These are phyloP conservation scores for Eimeria praecox DNA, from an alignment of 169 alveolate species.

Conservation along the genomic window DNA sequence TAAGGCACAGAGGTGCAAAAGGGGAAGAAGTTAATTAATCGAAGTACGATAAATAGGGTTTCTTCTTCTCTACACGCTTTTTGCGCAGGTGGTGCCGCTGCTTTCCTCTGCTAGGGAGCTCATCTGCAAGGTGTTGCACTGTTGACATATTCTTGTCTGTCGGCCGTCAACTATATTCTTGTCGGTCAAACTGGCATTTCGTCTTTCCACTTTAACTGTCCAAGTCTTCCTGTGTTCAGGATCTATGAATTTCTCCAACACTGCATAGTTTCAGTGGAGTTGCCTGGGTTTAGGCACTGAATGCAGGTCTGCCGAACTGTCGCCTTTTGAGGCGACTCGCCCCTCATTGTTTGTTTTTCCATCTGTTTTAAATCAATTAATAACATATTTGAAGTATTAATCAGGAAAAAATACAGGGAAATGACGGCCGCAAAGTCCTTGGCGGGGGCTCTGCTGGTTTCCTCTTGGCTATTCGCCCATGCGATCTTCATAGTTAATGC, in stretches of 20 bases:
- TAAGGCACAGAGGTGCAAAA: conserved; percentile 7
- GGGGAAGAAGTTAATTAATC: neutral
- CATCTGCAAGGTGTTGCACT: neutral
- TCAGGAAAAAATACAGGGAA: neutral
- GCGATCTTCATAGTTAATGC: conserved; percentile 24
- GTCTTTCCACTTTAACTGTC: neutral
- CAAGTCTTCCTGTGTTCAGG: neutral
- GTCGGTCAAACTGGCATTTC: neutral
- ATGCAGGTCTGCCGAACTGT: neutral
- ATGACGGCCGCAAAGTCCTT: neutral
- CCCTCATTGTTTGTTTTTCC: neutral
- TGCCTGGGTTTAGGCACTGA: neutral
- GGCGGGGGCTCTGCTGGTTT: conserved; percentile 48
- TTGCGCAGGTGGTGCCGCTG: conserved; percentile 1
- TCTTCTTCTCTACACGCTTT: neutral
- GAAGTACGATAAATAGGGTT: neutral
- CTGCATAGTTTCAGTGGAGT: neutral
- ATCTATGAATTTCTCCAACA: neutral
- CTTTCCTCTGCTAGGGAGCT: neutral
- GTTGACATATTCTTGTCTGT: neutral
- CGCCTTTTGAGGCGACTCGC: neutral
- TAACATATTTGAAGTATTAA: neutral
- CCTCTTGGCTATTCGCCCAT: conserved; percentile 29
- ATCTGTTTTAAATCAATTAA: neutral
- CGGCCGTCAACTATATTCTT: neutral